Base-by-base conservation (phyloP, 768 basidiomycete species). In the Kwoniella mangroviensis region DNA sequence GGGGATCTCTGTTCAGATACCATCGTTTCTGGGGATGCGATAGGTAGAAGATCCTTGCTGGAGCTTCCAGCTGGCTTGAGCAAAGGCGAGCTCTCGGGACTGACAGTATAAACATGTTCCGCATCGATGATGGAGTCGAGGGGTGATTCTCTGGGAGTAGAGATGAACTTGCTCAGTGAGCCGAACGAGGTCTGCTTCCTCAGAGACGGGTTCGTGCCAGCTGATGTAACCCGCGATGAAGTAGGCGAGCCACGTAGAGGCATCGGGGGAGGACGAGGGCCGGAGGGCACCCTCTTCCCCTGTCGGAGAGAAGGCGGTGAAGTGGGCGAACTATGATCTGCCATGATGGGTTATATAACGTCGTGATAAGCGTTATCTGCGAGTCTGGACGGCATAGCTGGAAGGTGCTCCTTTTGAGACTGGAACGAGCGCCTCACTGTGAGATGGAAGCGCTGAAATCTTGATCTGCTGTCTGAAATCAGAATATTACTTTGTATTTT, bases 31-130 rank as follows among this genome's bases (percentile, higher is more conserved):
- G 49, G 22, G 19, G 67, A 55, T 26, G 58, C 7, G 34, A 22
- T 28, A 54, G 21, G 41, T 40, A 28, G 13, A 17, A 24, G n/a
- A 45, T 70, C 60, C 26, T 42, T 51, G 53, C 59, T 68, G 34
- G 67, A 56, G 19, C 51, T 34, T 17, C 42, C 68, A n/a, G 13
- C 43, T 10, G 68, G 68, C 15, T 19, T 54, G 9, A 64, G 43
- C 4, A 40, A 21, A 19, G 75, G 75, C 2, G 72, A 71, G 11
- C 42, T 49, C 40, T 72, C 73, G 11, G 73, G 71, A 68, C 73
- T 72, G 21, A 65, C 43, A 11, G 73, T 72, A 34, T 67, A 76
- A 26, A 69, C 73, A 61, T 64, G 61, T 52, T 73, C 73, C 6
- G 73, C 54, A 55, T 64, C 69, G 5, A 73, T 55, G 10, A 71